Conservation (phyloP, 2,329 filamentous ascomycete genomes). For the Calonectria honghensis region DNA sequence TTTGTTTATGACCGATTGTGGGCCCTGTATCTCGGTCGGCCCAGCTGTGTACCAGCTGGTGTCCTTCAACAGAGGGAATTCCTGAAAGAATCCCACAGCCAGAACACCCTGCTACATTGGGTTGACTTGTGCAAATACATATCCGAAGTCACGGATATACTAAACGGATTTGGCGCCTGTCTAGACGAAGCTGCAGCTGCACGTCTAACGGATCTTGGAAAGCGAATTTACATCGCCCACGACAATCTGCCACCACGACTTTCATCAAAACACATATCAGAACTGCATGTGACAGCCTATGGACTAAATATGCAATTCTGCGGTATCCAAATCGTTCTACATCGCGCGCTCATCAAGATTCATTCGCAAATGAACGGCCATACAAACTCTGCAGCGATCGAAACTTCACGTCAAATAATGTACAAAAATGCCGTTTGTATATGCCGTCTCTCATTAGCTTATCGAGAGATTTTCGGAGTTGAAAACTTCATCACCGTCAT, state of each 20-base stretch:
- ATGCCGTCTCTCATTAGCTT: background rate
- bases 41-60: conserved; percentile 8
- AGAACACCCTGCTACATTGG: background rate
- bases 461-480: conserved; percentile 23
- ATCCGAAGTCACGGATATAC: conserved; percentile 20
- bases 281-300: conserved; percentile 17
- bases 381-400: background rate
- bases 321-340: conserved; percentile 28
- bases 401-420: conserved; percentile 4
- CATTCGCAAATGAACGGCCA: background rate
- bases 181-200: background rate
- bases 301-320: conserved; percentile 27
- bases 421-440: conserved; percentile 15
- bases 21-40: conserved; percentile 30
- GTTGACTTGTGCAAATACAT: conserved; percentile 18
- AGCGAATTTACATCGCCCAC: background rate
- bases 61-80: conserved; percentile 4
- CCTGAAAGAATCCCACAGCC: background rate
- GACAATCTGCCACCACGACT: background rate
- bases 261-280: conserved; percentile 4
- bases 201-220: background rate
- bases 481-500: conserved; percentile 32
- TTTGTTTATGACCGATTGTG: conserved; percentile 29
- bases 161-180: background rate
- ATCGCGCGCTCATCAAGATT: conserved; percentile 13